These are phyloP conservation scores for Trichosporon asahii DNA, from an alignment of 1,284 basidiomycete species.

Conservation along the genomic window DNA sequence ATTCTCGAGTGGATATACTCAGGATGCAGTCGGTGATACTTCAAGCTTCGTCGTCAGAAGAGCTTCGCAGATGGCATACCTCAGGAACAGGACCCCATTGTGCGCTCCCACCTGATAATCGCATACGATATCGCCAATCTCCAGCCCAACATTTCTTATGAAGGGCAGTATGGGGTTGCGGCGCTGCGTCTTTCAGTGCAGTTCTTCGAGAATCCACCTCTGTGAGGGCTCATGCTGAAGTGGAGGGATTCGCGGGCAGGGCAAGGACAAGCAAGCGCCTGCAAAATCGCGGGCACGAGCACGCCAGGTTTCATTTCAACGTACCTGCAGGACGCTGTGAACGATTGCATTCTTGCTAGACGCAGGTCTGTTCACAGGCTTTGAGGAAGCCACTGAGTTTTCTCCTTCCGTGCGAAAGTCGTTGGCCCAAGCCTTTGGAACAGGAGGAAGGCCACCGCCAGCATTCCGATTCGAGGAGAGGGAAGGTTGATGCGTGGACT, in stretches of 20 bases:
- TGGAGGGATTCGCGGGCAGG: no score
- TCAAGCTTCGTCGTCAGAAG: conserved; percentile 60
- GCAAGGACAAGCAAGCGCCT: neutral
- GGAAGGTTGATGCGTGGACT: conserved; percentile 19
- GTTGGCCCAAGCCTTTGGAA: conserved; percentile 11
- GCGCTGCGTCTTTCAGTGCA: conserved; percentile 56
- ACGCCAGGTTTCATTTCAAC: conserved; percentile 28
- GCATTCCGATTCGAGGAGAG: conserved; percentile 28
- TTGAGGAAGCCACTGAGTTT: neutral
- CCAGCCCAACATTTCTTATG: conserved; percentile 84
- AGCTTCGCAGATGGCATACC: conserved; percentile 55
- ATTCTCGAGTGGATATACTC: conserved; percentile 94
- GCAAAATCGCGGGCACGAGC: neutral
- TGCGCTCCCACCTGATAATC: conserved; percentile 97
- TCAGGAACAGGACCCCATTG: conserved; percentile 86
- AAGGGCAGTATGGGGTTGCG: conserved; percentile 82
- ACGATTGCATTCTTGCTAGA: conserved; percentile 60
- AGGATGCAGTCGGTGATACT: conserved; percentile 93
- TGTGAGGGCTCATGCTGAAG: neutral
- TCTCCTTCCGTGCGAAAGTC: neutral
- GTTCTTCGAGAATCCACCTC: neutral
- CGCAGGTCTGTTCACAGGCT: conserved; percentile 37
- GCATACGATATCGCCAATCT: conserved; percentile 88
- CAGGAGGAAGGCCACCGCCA: conserved; percentile 20
- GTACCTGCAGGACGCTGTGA: conserved; percentile 63